Base-by-base conservation (phyloP, 2,329 filamentous ascomycete species). In the Botrytis squamosa region DNA sequence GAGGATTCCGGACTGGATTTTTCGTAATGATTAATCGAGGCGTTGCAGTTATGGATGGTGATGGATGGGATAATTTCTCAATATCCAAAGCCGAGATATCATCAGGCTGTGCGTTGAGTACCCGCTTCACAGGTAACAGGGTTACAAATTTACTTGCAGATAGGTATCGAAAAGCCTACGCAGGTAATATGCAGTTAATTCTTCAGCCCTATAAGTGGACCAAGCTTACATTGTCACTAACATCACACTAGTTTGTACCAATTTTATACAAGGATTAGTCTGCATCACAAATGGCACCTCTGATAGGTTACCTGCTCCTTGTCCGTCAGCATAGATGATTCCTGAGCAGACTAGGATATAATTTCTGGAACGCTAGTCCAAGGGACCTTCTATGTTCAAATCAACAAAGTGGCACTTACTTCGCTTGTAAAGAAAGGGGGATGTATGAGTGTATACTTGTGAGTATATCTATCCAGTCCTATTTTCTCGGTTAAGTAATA, bases 51-150 rank as follows among this genome's bases (percentile, higher is more conserved):
- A 18, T 29, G 14, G 49, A 55, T 55, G 25, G n/a, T 52, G 49
- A 25, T 25, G 46, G 10, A 52, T 55, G 14, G 52, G 52, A 57
- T 57, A 18, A 57, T 57, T n/a, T n/a, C n/a, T n/a, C n/a, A n/a
- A n/a, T 33, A 57, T 18, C 16, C 14, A 55, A 55, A 7, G 4
- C 1, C 14, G 5, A 29, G n/a, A 55, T 29, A 55, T 52, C 4
- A 52, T 25, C 10, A 52, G 1, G 8, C 22, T 25, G 25, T 5
- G 25, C 12, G n/a, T 55, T n/a, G 12, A 5, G 4, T n/a, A n/a
- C 25, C 25, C 6, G 1, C 4, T 55, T n/a, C 14, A 0, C 49
- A 55, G 5, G 0, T 7, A 7, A 16, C 3, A 12, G 2, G 5
- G 12, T 3, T 7, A 2, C 1, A n/a, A 5, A 55, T n/a, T 2